phyloP scores from a whole-genome alignment of 108 stramenopile species.

The Epithemia pelagica region DNA sequence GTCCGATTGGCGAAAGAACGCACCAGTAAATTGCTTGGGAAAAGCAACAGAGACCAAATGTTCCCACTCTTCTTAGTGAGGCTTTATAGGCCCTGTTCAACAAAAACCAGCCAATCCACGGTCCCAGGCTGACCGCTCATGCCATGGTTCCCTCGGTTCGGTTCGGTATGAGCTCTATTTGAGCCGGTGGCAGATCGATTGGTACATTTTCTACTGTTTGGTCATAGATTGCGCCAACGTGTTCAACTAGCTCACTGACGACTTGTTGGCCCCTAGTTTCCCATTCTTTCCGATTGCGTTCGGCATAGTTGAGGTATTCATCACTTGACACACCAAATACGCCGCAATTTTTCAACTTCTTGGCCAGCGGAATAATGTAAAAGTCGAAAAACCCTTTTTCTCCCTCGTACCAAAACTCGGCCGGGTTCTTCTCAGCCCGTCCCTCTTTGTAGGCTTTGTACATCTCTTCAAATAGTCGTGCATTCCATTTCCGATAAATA shows the following conservation, averaged over 20 bases:
- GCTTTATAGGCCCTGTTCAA: too few species aligned
- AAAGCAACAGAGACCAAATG: too few species aligned
- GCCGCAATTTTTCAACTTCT: conserved; percentile 33
- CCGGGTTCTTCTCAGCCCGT: conserved; percentile 21
- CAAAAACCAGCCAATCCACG: too few species aligned
- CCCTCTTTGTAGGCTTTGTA: conserved; percentile 13
- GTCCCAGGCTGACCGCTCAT: too few species aligned
- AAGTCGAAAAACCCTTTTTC: conserved; percentile 32
- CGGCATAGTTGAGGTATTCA: conserved; percentile 6
- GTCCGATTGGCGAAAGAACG: too few species aligned
- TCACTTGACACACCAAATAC: conserved; percentile 22
- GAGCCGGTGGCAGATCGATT: too few species aligned
- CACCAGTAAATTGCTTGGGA: too few species aligned
- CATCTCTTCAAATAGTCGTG: conserved; percentile 26
- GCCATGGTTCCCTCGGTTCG: too few species aligned
- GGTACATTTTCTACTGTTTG: too few species aligned
- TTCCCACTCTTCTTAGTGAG: too few species aligned
- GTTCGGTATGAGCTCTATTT: too few species aligned
- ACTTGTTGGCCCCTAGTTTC: neutral
- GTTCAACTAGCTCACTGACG: neutral
- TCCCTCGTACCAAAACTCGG: conserved; percentile 35
- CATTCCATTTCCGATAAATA: conserved; percentile 36
- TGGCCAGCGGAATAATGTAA: conserved; percentile 32
- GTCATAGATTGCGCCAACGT: too few species aligned
- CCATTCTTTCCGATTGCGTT: conserved; percentile 1